phyloP scores from a whole-genome alignment of 192 early-diverging fungal genomes.

The Rhizophlyctis rosea region DNA sequence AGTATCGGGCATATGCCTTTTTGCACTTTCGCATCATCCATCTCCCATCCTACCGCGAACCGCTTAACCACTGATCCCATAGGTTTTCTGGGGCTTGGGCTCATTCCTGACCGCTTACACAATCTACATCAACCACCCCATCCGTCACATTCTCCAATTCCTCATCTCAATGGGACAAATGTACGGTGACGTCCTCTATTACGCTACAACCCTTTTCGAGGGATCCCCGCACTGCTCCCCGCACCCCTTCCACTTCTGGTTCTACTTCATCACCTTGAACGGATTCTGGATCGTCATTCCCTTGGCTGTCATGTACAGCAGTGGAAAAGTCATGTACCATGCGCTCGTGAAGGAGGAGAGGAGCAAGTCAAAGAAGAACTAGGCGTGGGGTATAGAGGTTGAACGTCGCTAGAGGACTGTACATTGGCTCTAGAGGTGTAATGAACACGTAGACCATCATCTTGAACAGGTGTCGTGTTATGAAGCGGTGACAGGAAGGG shows the following conservation, averaged over 20 bases:
- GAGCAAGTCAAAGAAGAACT: constrained; percentile 3
- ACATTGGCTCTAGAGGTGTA: too few relatives aligned
- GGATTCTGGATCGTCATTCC: constrained; percentile 80
- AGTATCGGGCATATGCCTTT: constrained; percentile 13
- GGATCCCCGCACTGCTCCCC: constrained; percentile 62
- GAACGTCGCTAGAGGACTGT: too few relatives aligned
- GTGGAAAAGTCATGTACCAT: constrained; percentile 25
- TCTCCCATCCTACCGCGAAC: not conserved
- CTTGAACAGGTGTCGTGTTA: too few relatives aligned
- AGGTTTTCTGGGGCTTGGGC: constrained; percentile 48
- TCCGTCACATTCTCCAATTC: constrained; percentile 53
- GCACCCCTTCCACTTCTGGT: constrained; percentile 79
- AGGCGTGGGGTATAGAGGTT: not conserved
- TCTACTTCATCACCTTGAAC: constrained; percentile 88
- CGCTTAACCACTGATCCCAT: too few relatives aligned
- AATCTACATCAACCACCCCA: constrained; percentile 22
- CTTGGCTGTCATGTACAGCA: constrained; percentile 36
- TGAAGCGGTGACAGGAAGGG: too few relatives aligned
- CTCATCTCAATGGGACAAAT: constrained; percentile 62
- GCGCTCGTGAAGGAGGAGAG: constrained; percentile 22
- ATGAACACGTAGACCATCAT: too few relatives aligned
- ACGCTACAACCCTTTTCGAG: constrained; percentile 57
- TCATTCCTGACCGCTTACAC: constrained; percentile 38
- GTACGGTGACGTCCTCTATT: constrained; percentile 83
- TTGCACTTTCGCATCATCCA: not conserved